Evolutionary conservation across 768 basidiomycete species (phyloP), one percentile per base, ranked within the genome.

Genomic region (Mycena rosella): DNA sequence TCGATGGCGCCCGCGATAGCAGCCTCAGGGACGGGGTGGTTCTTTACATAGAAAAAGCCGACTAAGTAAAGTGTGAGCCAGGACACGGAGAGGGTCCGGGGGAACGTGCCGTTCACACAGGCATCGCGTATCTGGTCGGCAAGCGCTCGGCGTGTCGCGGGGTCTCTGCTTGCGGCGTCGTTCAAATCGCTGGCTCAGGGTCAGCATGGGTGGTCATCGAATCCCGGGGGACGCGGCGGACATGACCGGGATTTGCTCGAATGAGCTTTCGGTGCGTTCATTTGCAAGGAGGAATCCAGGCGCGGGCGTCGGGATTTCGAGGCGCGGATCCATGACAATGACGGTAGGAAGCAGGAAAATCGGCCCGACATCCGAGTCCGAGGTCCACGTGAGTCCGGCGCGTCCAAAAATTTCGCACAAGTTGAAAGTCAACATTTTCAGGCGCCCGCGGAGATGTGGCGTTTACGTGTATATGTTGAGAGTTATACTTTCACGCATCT

Each of bases 21-120:
- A 0, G 80, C 71, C 38, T 88, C 83, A 5, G 89, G 78, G 61
- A 96, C 89, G 3, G 87, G 86, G 75, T 96, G 95, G 71, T 93
- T 92, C 76, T 87, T 90, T 59, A 95, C 93, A 74, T 95, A 95
- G 78, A 95, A 95, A 78, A 95, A 95, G 1, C 93, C 94, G 47
- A 93, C 89, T 75, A 47, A 11, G 30, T 18, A 42, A 40, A 20
- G 18, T 15, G 8, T 58, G 20, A 56, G 62, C 17, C 47, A 22
- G 78, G 79, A 53, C 38, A 17, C 29, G 22, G 53, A 9, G 49
- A 58, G 45, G 22, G n/a, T n/a, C n/a, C n/a, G 32, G 27, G 36
- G 26, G 52, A 10, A 72, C 81, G 67, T 65, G 84, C 85, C 75
- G 69, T 91, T 87, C 65, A 91, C 81, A 71, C 89, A 92, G 15